A percentile compares a stretch with the other conserved stretches of the same genome.
phyloP scores from a whole-genome alignment of 306 rosid genomes.

The Lotus japonicus region DNA sequence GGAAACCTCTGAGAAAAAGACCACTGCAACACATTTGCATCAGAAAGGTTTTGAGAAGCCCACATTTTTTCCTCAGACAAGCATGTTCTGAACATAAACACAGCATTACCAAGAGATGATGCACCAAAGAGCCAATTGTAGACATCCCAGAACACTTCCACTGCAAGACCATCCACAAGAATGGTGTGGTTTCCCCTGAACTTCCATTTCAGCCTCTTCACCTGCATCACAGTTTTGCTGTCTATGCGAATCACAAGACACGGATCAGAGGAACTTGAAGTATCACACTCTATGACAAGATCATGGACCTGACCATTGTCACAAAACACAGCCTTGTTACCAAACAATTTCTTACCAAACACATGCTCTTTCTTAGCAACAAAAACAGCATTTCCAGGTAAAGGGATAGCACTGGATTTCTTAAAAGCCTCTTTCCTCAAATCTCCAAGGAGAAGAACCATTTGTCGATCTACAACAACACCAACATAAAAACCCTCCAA shows the following conservation, averaged over 20 bases:
- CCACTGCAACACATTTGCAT: constrained; percentile 67
- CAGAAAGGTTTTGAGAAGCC: constrained; percentile 53
- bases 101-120: constrained; percentile 73
- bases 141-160: constrained; percentile 95
- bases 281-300: constrained; percentile 85
- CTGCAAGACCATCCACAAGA: constrained; percentile 75
- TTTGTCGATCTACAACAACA: constrained; percentile 66
- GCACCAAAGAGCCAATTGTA: constrained; percentile 82
- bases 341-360: constrained; percentile 68
- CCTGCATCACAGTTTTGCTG: constrained; percentile 82
- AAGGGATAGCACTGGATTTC: constrained; percentile 55
- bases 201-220: constrained; percentile 89
- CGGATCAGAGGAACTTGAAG: constrained; percentile 53
- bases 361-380: constrained; percentile 87
- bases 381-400: constrained; percentile 56
- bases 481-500: constrained; percentile 70
- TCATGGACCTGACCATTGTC: constrained; percentile 80
- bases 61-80: constrained; percentile 68
- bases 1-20: constrained; percentile 85
- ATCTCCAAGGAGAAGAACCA: constrained; percentile 95
- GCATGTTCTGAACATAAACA: constrained; percentile 91
- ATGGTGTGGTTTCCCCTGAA: constrained; percentile 88
- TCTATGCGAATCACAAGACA: constrained; percentile 67
- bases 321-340: constrained; percentile 75
- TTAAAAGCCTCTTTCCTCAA: constrained; percentile 88